Conservation (phyloP, 2,329 filamentous ascomycete species). For the Epichloe uncinata region DNA sequence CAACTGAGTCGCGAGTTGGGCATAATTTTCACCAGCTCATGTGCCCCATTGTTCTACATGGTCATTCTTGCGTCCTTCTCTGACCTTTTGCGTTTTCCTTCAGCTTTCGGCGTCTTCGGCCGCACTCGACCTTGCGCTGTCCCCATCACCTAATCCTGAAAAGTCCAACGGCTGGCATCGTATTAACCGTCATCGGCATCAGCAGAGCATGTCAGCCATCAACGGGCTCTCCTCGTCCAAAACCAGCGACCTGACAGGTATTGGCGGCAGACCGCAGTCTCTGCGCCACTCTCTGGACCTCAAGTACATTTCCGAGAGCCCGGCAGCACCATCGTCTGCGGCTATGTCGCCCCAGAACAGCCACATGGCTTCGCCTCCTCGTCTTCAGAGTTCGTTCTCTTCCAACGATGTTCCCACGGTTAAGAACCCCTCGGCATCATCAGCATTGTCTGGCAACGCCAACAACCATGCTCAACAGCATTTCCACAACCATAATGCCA, state of each 20-base stretch:
- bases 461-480: constrained; percentile 50
- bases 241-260: constrained; percentile 30
- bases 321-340: constrained; percentile 22
- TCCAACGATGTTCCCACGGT: constrained; percentile 78
- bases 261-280: constrained; percentile 34
- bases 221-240: constrained; percentile 25
- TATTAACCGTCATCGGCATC: constrained; percentile 55
- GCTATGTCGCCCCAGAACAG: constrained; percentile 34
- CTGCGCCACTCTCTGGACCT: constrained; percentile 46
- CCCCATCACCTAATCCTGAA: constrained; percentile 52
- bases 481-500: constrained; percentile 68
- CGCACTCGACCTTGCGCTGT: constrained; percentile 65
- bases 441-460: constrained; percentile 28
- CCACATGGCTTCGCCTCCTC: constrained; percentile 52
- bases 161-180: constrained; percentile 38
- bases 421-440: constrained; percentile 49
- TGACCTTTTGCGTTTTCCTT: constrained; percentile 21
- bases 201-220: constrained; percentile 42
- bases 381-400: constrained; percentile 79
- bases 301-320: constrained; percentile 35
- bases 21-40: not conserved
- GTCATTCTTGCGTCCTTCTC: constrained; percentile 12
- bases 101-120: constrained; percentile 72
- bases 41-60: not conserved
- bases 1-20: not conserved